Base-by-base conservation (phyloP, 1,284 basidiomycete genomes). In the Ganoderma multipileum region DNA sequence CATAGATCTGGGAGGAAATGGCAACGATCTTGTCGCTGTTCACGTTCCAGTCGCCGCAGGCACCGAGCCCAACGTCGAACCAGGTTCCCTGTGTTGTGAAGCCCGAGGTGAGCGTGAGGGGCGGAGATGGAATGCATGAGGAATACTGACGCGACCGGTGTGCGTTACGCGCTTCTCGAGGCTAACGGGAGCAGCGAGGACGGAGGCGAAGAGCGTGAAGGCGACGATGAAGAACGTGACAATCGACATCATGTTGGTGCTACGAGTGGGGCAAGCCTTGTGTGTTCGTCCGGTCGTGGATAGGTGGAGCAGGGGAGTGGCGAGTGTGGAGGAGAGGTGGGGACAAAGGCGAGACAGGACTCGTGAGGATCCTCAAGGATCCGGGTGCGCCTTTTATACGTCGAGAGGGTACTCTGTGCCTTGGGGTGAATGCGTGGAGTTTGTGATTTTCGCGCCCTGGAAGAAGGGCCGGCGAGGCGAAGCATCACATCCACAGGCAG, bases 81-180 rank as follows among this genome's bases (percentile, higher is more conserved):
- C 79, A 84, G 50, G 83, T 84, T 30, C 83, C 83, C 82, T 85
- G 63, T 23, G 59, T 44, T 30, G 61, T 65, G 59, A n/a, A 38
- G 58, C 62, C 47, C n/a, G 57, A 62, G 55, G 42, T 67, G 36
- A 70, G 69, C 44, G 59, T 59, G 41, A 23, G 62, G n/a, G 33
- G 26, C 52, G 54, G 64, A 65, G 58, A 64, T 63, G 47, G 63
- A 54, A 41, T 47, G 47, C 57, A 67, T 64, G 63, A 38, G 72
- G 71, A 55, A 52, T 5, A 79, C 85, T 73, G 74, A 89, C 89
- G 72, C 79, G 78, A 52, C 89, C 88, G 23, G 68, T 74, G 74
- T 83, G 85, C 6, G 82, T 81, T 59, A 80, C 69, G 61, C 89
- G 84, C 77, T 85, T 87, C 70, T 84, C 83, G 54, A 89, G 79